Conservation (phyloP, 2,329 filamentous ascomycete species). For the Trichoderma citrinoviride region DNA sequence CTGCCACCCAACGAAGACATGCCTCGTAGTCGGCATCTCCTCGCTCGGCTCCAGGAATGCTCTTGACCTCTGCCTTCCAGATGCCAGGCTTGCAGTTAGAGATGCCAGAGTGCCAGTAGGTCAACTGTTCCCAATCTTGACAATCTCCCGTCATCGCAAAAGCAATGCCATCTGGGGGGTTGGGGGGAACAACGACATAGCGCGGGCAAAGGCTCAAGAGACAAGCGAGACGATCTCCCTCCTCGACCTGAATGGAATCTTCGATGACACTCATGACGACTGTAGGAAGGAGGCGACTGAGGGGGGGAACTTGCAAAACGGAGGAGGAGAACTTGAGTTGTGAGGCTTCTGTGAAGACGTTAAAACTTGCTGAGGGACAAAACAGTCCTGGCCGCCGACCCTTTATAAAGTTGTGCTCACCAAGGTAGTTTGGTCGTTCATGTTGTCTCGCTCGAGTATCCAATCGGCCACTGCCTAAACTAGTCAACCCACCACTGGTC, state of each 20-base stretch:
- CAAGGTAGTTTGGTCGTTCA: not conserved
- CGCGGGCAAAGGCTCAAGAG: constrained; percentile 15
- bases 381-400: not conserved
- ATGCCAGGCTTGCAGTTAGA: constrained; percentile 20
- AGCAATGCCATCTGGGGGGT: not conserved
- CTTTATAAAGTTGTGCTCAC: not conserved
- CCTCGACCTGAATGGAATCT: not conserved
- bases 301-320: no score
- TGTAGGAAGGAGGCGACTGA: not conserved
- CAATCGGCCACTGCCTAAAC: constrained; percentile 3
- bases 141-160: not conserved
- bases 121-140: not conserved
- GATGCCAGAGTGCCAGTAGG: constrained; percentile 1
- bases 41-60: not conserved
- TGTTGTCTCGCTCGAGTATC: not conserved
- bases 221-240: not conserved
- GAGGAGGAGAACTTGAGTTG: not conserved
- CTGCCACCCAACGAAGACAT: constrained; percentile 15
- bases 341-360: not conserved
- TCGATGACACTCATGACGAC: not conserved
- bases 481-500: not conserved
- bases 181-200: not conserved
- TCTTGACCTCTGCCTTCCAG: constrained; percentile 8
- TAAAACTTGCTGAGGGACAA: not conserved
- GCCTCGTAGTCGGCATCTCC: not conserved